Conservation (phyloP, 345 rosid genomes). For the Moricandia arvensis region DNA sequence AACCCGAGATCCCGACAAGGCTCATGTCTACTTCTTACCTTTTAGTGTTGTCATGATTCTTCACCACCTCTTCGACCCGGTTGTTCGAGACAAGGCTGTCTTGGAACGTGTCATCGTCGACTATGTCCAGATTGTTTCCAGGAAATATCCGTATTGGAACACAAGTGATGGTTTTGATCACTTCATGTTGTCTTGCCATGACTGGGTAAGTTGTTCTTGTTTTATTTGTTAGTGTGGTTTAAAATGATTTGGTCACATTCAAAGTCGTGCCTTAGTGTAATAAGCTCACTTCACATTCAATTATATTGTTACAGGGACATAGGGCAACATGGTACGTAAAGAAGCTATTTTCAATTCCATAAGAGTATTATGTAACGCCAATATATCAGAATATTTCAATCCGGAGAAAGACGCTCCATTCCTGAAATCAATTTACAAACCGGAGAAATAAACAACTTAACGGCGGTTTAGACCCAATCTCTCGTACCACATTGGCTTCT, state of each 20-base stretch:
- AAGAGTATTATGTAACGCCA: constrained; percentile 79
- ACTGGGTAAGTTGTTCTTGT: constrained; percentile 51
- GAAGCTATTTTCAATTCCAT: constrained; percentile 63
- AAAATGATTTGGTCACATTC: not conserved
- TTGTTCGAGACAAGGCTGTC: constrained; percentile 39
- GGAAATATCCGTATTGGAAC: constrained; percentile 68
- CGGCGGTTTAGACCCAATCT: constrained; percentile 45
- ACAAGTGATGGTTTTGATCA: constrained; percentile 79
- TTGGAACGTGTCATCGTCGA: constrained; percentile 51
- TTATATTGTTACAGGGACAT: constrained; percentile 52
- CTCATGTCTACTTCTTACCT: constrained; percentile 67
- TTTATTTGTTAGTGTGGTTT: not conserved
- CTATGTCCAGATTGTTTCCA: constrained; percentile 46
- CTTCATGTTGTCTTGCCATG: constrained; percentile 81
- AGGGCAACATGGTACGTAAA: constrained; percentile 56
- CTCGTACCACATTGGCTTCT: constrained; percentile 61
- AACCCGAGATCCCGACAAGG: constrained; percentile 52
- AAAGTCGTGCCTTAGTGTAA: not conserved
- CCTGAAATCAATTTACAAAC: constrained; percentile 67
- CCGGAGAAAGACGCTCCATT: constrained; percentile 64
- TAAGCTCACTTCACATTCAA: not conserved
- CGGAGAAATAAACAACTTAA: constrained; percentile 53
- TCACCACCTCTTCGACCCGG: constrained; percentile 47
- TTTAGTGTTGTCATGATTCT: constrained; percentile 71
- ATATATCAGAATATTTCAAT: constrained; percentile 70